Evolutionary conservation across 2,329 filamentous ascomycete species (phyloP).

Genomic region (Aspergillus quadricinctus): DNA sequence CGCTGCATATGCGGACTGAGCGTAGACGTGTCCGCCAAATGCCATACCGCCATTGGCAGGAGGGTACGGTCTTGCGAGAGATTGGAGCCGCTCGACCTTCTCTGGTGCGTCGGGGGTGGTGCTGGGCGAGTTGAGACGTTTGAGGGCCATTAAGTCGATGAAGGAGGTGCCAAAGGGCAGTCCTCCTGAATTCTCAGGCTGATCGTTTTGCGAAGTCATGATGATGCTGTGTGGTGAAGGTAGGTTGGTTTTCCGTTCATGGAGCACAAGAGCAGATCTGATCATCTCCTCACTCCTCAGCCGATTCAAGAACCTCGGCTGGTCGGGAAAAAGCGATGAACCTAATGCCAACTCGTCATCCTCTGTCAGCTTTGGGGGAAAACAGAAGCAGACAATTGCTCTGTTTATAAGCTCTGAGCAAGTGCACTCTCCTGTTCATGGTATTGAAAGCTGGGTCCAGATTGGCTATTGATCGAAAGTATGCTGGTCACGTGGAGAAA

Average conservation of each 20-base stretch:
- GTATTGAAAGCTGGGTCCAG: not conserved
- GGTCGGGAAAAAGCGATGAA: not conserved
- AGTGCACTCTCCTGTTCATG: not conserved
- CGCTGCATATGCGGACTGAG: constrained; percentile 55
- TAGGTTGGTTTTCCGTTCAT: not conserved
- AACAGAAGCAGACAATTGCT: not conserved
- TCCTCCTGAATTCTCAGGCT: constrained; percentile 5
- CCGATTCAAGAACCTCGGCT: constrained; percentile 3
- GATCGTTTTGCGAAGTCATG: constrained; percentile 15
- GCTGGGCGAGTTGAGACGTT: constrained; percentile 19
- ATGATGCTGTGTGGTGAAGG: not conserved
- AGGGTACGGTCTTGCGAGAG: constrained; percentile 34
- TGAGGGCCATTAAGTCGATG: constrained; percentile 29
- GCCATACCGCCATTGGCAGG: constrained; percentile 42
- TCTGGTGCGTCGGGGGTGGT: constrained; percentile 16
- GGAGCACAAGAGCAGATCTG: not conserved
- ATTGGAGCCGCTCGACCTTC: constrained; percentile 27
- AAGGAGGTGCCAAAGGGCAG: constrained; percentile 20
- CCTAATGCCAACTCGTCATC: not conserved
- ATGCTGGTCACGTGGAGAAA: constrained; percentile 1
- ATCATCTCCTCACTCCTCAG: too few species aligned
- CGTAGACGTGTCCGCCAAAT: constrained; percentile 55
- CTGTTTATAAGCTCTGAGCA: not conserved
- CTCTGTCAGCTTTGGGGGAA: not conserved
- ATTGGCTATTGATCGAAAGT: not conserved